Base-by-base conservation (phyloP, 2,329 filamentous ascomycete genomes). In the Mycosphaerelloides madeirae region DNA sequence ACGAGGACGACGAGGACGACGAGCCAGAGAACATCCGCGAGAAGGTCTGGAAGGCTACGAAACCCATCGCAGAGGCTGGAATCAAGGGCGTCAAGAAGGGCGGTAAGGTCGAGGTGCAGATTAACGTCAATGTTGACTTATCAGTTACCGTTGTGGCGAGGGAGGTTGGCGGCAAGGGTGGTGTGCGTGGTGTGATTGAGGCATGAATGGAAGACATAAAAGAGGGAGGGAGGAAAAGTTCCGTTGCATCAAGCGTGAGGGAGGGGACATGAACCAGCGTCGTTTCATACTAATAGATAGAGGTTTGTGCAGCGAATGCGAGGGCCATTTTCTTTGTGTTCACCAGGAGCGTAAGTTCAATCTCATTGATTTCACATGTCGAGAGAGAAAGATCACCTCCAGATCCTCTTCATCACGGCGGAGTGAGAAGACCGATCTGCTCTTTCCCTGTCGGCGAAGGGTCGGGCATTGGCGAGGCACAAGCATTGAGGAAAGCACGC, bases 31-130 rank as follows among this genome's bases (percentile, higher is more conserved):
- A 96, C 72, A 78, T 83, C 61, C 79, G 90, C 53, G 86, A 95
- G 71, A 89, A 93, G 77, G 75, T 93, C 48, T 96, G 89, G 88
- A 95, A 95, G 77, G 79, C 88, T 37, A 86, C 87, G 57, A 81
- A 77, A 53, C 75, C 83, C 22, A 79, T 98, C 48, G 90, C 89
- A 49, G 93, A 98, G 74, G 84, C 87, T 9, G 85, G 84, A 25
- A 72, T 98, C 65, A 85, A 80, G 68, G 87, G 77, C 48, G 80
- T 94, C 57, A 91, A 91, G 81, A 89, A 91, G 73, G 85, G 81
- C 47, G 80, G 80, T 61, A 95, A 95, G 76, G 81, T 98, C 55
- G 93, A 98, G 76, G 83, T 97, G 43, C 94, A 88, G 65, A 80
- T 97, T 61, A 95, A 91, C 67, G 84, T 97, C 54, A 79, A 78